phyloP scores from a whole-genome alignment of 768 basidiomycete genomes.

The Boletus rufocinnamomeus region DNA sequence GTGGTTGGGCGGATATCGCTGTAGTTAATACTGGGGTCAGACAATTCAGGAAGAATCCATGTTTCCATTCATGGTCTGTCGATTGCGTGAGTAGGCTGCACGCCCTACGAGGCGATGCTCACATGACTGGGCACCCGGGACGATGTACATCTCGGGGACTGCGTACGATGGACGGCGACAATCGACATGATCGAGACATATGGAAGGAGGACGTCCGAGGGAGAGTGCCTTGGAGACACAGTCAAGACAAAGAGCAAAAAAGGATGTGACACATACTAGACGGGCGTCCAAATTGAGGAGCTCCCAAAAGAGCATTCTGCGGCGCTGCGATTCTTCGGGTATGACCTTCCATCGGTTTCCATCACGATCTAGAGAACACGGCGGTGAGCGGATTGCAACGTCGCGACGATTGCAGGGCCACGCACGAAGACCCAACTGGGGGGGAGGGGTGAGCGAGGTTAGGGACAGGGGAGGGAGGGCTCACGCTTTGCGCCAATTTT shows the following conservation, averaged over 20 bases:
- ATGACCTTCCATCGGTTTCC: constrained; percentile 62
- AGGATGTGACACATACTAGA: constrained; percentile 49
- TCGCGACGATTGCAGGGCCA: constrained; percentile 18
- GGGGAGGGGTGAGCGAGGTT: constrained; percentile 7
- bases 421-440: constrained; percentile 69
- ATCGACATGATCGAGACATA: constrained; percentile 66
- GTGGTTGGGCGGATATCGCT: constrained; percentile 53
- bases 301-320: constrained; percentile 73
- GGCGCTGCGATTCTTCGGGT: constrained; percentile 71
- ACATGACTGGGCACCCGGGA: constrained; percentile 34
- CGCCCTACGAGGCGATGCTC: constrained; percentile 15
- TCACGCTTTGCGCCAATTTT: constrained; percentile 71
- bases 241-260: constrained; percentile 18
- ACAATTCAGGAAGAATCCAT: constrained; percentile 62
- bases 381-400: constrained; percentile 24
- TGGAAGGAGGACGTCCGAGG: constrained; percentile 70
- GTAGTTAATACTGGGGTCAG: constrained; percentile 63
- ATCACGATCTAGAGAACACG: constrained; percentile 58
- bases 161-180: constrained; percentile 45
- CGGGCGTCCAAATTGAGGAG: constrained; percentile 67
- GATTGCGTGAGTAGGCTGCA: constrained; percentile 16
- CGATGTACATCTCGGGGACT: constrained; percentile 32
- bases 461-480: constrained; percentile 27
- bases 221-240: constrained; percentile 54
- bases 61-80: constrained; percentile 72